Conservation (phyloP, 345 rosid species). For the Cardamine occulta region DNA sequence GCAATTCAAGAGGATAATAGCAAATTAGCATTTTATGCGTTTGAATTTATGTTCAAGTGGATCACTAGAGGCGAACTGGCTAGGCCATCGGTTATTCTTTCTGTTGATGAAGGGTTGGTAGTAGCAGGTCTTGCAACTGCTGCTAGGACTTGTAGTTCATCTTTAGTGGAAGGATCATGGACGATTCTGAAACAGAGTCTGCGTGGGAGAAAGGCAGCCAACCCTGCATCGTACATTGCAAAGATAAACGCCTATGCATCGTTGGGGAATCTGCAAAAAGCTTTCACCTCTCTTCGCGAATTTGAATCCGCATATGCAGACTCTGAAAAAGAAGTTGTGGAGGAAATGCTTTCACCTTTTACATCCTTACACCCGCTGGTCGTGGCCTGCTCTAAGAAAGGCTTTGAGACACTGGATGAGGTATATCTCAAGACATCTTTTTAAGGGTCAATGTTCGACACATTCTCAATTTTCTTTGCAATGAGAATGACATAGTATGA, state of each 20-base stretch:
- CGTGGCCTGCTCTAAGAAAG: slow-evolving; percentile 82
- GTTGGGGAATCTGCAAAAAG: slow-evolving; percentile 72
- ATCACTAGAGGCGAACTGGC: slow-evolving; percentile 73
- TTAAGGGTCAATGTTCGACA: neutral
- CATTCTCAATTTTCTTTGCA: neutral
- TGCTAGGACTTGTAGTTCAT: slow-evolving; percentile 69
- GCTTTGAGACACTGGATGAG: slow-evolving; percentile 81
- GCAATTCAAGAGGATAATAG: slow-evolving; percentile 78
- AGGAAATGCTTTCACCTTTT: slow-evolving; percentile 87
- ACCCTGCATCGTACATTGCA: slow-evolving; percentile 70
- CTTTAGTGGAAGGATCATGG: slow-evolving; percentile 87
- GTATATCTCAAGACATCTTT: slow-evolving; percentile 48
- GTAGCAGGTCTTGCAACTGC: slow-evolving; percentile 86
- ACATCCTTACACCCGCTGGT: slow-evolving; percentile 77
- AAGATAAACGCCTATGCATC: slow-evolving; percentile 81
- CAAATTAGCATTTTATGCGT: slow-evolving; percentile 72
- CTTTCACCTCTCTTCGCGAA: slow-evolving; percentile 69
- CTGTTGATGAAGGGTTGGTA: slow-evolving; percentile 86
- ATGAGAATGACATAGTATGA: neutral
- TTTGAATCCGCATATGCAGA: slow-evolving; percentile 68
- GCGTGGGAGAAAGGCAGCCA: slow-evolving; percentile 71
- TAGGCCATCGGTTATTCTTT: slow-evolving; percentile 58
- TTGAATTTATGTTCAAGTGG: slow-evolving; percentile 89
- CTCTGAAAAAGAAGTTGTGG: slow-evolving; percentile 48
- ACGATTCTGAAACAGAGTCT: slow-evolving; percentile 63